Evolutionary conservation across 331 rosid species (phyloP).

Genomic region (Acacia pycnantha): DNA sequence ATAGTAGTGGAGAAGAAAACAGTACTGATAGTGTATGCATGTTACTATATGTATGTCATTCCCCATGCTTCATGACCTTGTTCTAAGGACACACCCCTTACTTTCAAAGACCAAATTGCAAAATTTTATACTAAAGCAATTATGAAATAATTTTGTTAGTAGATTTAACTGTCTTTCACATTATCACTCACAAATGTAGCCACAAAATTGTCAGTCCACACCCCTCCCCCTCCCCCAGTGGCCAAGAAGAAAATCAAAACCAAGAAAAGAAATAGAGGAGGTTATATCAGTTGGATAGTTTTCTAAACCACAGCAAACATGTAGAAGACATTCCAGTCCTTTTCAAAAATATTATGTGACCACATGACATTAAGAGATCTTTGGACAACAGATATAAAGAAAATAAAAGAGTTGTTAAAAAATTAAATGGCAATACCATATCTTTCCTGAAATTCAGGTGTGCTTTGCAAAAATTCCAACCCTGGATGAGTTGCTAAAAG

Average conservation of each 20-base stretch:
- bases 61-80: neutral
- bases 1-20: neutral
- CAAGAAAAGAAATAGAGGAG: constrained; percentile 5
- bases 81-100: neutral
- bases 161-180: neutral
- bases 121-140: neutral
- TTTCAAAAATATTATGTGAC: constrained; percentile 15
- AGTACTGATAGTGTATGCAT: neutral
- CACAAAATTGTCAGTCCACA: constrained; percentile 7
- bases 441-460: constrained; percentile 99
- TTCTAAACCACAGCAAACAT: neutral
- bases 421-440: constrained; percentile 60
- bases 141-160: neutral
- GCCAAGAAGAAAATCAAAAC: neutral
- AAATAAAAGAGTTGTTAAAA: neutral
- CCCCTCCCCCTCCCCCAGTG: neutral
- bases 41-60: neutral
- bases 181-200: neutral
- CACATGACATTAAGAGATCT: constrained; percentile 13
- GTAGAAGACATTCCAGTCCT: constrained; percentile 13
- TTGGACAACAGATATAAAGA: neutral
- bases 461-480: constrained; percentile 92
- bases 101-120: neutral
- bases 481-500: constrained; percentile 93
- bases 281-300: constrained; percentile 16